Conservation (phyloP, 768 basidiomycete species). For the Termitomyces titanicus region DNA sequence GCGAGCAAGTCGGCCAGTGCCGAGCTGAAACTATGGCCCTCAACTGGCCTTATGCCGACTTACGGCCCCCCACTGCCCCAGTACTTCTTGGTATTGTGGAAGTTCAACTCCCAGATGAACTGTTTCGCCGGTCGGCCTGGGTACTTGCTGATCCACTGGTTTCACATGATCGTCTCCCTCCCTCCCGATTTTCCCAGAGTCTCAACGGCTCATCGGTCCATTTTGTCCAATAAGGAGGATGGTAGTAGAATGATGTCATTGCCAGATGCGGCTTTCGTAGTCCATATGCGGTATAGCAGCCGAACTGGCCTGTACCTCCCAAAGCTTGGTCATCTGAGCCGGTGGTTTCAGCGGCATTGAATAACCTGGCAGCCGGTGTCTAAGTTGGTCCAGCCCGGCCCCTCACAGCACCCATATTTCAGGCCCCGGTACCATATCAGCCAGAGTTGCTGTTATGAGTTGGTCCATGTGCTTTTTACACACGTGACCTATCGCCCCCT, state of each 20-base stretch:
- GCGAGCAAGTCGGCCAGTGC: neutral
- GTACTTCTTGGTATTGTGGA: neutral
- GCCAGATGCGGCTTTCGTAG: neutral
- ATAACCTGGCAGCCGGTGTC: neutral
- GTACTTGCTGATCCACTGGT: neutral
- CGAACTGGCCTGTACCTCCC: neutral
- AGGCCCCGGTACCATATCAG: too few species aligned
- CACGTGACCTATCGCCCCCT: too few species aligned
- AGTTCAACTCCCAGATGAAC: too few species aligned
- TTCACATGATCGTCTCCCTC: neutral
- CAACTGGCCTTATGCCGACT: neutral
- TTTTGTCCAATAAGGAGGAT: neutral
- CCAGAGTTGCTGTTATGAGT: too few species aligned
- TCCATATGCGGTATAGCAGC: neutral
- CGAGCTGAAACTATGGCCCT: neutral
- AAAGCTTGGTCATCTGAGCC: neutral
- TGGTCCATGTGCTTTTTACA: too few species aligned
- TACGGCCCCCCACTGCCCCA: neutral
- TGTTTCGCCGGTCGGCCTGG: neutral
- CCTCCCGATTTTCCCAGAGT: neutral
- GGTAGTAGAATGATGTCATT: neutral
- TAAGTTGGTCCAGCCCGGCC: too few species aligned
- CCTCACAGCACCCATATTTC: too few species aligned
- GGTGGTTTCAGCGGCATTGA: neutral
- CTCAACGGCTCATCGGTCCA: neutral